Percentiles rank a stretch among this genome's conserved stretches.
Evolutionary conservation across 2,329 filamentous ascomycete genomes (phyloP).

Genomic region (Diplocarpon mali): DNA sequence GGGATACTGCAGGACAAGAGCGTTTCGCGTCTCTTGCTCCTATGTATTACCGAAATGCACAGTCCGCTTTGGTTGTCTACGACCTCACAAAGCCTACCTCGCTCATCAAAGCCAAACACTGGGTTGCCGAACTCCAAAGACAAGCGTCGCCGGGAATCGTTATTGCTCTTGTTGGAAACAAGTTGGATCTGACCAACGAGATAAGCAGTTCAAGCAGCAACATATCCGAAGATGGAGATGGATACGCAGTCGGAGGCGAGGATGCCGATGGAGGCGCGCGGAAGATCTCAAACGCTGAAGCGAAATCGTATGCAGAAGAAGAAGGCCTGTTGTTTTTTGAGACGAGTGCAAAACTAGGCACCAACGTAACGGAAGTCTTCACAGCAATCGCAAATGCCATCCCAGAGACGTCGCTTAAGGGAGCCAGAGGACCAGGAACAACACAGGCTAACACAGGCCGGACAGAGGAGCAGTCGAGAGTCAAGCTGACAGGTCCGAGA

Average conservation of each 20-base stretch:
- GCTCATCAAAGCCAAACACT: conserved; percentile 94
- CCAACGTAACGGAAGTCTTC: conserved; percentile 92
- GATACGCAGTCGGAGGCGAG: conserved; percentile 38
- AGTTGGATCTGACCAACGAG: conserved; percentile 75
- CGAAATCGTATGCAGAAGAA: conserved; percentile 87
- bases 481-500: conserved; percentile 68
- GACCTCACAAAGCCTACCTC: conserved; percentile 95
- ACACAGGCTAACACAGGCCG: conserved; percentile 43
- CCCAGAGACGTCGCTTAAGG: conserved; percentile 92
- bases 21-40: conserved; percentile 92
- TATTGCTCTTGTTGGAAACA: conserved; percentile 94
- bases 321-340: conserved; percentile 93
- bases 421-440: conserved; percentile 59
- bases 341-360: conserved; percentile 92
- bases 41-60: conserved; percentile 99
- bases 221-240: conserved; percentile 36
- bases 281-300: conserved; percentile 85
- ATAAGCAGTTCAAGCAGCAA: conserved; percentile 35
- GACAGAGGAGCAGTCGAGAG: conserved; percentile 58
- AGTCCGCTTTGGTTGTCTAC: conserved; percentile 95
- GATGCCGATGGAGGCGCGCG: conserved; percentile 63
- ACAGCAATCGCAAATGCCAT: conserved; percentile 97
- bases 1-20: conserved; percentile 97
- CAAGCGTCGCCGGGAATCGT: conserved; percentile 95
- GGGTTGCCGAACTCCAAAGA: conserved; percentile 93